Percentiles rank a stretch among this genome's conserved stretches.
phyloP scores from a whole-genome alignment of 768 basidiomycete genomes.

The Hirschioporus abietinus region DNA sequence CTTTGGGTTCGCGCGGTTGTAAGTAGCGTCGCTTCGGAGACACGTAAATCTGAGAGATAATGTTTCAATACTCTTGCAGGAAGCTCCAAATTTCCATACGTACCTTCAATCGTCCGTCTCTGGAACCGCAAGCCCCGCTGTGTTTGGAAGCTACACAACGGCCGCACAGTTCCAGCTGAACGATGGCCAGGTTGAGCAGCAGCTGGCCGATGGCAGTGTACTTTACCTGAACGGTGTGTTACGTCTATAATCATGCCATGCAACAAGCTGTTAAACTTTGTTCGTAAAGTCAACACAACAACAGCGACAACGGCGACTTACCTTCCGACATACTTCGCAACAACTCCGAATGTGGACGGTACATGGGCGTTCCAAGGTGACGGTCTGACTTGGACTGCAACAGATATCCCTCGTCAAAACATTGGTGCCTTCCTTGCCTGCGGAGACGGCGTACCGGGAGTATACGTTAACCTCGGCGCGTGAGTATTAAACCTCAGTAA shows the following conservation, averaged over 20 bases:
- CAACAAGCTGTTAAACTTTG: neutral
- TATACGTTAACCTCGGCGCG: conserved; percentile 51
- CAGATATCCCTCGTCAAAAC: conserved; percentile 11
- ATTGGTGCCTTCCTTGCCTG: conserved; percentile 13
- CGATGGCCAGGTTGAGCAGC: conserved; percentile 50
- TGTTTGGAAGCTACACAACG: conserved; percentile 44
- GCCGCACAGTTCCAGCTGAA: conserved; percentile 56
- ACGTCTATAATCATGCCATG: neutral
- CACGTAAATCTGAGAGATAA: neutral
- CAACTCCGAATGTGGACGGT: conserved; percentile 9
- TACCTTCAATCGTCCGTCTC: conserved; percentile 49
- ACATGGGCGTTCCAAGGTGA: conserved; percentile 14
- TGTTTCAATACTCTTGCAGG: conserved; percentile 24
- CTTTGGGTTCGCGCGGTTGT: conserved; percentile 57
- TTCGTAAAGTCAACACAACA: neutral
- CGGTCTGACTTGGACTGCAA: conserved; percentile 10
- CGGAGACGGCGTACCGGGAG: conserved; percentile 16
- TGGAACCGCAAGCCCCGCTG: conserved; percentile 37
- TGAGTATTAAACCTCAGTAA: conserved; percentile 2
- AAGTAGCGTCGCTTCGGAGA: conserved; percentile 15
- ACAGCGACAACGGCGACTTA: conserved; percentile 7
- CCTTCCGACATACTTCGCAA: conserved; percentile 12
- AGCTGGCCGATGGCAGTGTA: conserved; percentile 15
- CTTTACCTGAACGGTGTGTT: conserved; percentile 11
- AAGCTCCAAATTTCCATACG: conserved; percentile 55